Evolutionary conservation across 768 basidiomycete genomes (phyloP).

Genomic region (Serendipita sp.): DNA sequence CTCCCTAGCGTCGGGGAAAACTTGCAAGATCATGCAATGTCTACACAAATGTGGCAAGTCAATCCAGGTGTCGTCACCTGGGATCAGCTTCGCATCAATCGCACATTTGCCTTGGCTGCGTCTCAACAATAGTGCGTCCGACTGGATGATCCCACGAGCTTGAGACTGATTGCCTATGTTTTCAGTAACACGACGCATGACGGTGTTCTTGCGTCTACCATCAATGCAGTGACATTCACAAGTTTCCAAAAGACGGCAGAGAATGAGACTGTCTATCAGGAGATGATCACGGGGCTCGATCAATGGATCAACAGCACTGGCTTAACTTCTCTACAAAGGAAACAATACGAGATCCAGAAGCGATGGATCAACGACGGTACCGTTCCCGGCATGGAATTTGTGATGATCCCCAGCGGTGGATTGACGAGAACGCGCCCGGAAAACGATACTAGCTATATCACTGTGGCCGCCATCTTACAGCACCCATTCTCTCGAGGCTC

Average conservation of each 20-base stretch:
- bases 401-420: neutral
- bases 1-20: constrained; percentile 68
- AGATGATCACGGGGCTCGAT: neutral
- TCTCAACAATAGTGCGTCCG: neutral
- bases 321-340: neutral
- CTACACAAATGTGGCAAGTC: constrained; percentile 2
- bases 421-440: constrained; percentile 3
- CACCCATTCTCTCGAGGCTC: constrained; percentile 8
- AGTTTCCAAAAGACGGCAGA: neutral
- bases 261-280: neutral
- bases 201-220: neutral
- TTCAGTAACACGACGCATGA: constrained; percentile 1
- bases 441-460: constrained; percentile 4
- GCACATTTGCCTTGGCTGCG: neutral
- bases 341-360: constrained; percentile 8
- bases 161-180: neutral
- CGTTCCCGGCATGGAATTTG: neutral
- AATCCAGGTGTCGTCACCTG: neutral
- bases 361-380: constrained; percentile 5
- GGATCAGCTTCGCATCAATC: constrained; percentile 6
- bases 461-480: neutral
- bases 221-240: neutral
- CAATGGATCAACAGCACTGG: neutral
- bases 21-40: constrained; percentile 28
- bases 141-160: neutral